A percentile compares a stretch with the other conserved stretches of the same genome.
Conservation (phyloP, 2,329 filamentous ascomycete genomes). For the Cladophialophora bantiana region DNA sequence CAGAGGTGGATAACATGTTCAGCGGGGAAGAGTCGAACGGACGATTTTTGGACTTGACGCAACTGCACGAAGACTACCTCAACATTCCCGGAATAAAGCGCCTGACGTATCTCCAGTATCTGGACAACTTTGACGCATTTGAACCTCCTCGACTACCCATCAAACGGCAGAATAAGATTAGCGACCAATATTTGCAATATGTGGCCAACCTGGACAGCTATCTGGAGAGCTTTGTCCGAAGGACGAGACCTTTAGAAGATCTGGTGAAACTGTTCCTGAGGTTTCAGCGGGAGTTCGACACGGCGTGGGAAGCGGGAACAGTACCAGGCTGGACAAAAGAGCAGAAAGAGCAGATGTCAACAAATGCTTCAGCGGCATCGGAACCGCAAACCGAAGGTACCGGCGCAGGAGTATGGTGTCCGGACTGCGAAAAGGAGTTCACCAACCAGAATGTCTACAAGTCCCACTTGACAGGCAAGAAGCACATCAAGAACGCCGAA, state of each 20-base stretch:
- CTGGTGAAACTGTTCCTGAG: conserved; percentile 75
- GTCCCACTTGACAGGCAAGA: conserved; percentile 85
- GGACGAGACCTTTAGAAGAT: conserved; percentile 85
- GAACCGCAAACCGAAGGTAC: conserved; percentile 60
- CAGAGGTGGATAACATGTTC: conserved; percentile 87
- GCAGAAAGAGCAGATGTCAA: conserved; percentile 41
- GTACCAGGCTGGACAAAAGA: conserved; percentile 79
- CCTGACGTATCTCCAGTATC: conserved; percentile 87
- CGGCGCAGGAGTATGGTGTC: conserved; percentile 81
- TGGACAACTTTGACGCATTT: conserved; percentile 90
- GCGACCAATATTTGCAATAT: conserved; percentile 91
- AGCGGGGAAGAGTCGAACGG: conserved; percentile 95
- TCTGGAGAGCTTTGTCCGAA: conserved; percentile 84
- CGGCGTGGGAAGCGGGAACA: conserved; percentile 79
- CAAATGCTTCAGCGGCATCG: conserved; percentile 45
- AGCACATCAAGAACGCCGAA: conserved; percentile 85
- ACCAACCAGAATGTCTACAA: conserved; percentile 95
- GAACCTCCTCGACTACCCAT: conserved; percentile 74
- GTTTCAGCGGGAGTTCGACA: conserved; percentile 85
- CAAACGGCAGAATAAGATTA: conserved; percentile 83
- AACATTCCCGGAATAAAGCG: conserved; percentile 89
- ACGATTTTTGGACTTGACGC: conserved; percentile 87
- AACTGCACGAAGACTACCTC: conserved; percentile 83
- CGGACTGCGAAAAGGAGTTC: conserved; percentile 92
- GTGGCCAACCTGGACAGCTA: conserved; percentile 81